Base-by-base conservation (phyloP, 106 monocot species). In the Apostasia shenzhenica region DNA sequence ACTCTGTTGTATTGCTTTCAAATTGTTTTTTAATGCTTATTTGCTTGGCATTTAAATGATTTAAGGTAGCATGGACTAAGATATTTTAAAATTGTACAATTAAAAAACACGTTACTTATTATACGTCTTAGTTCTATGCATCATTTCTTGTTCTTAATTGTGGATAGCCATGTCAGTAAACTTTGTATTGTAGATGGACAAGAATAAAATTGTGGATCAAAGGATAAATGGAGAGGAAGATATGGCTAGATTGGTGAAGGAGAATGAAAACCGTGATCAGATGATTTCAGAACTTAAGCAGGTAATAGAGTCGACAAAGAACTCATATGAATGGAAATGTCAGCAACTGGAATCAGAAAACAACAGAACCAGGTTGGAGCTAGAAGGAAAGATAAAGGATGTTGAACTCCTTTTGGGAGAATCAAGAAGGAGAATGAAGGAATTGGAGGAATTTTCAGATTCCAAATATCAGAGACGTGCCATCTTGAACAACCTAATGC, bases 151-250 rank as follows among this genome's bases (percentile, higher is more conserved):
- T 26, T 26, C 26, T 26, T 26, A 26, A 26, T 26, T 26, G 26
- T 26, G 0, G 26, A 26, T 26, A 26, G 26, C 26, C 26, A 26
- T 26, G 26, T 26, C 26, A 26, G 26, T 26, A 26, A 26, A 26
- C 26, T 26, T 26, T 26, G 26, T 26, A 26, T 26, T 79, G 67
- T 72, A 80, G 82, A 51, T 45, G 45, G 81, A 82, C 50, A 88
- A 83, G 62, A 51, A 62, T 54, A 86, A 77, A 62, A 26, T 78
- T 69, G 77, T 73, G 63, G 78, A 79, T 14, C 77, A 57, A 71
- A 82, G 81, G 58, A 87, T 81, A 59, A 41, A 77, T 8, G 78
- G 68, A n/a, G 90, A 90, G 55, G 78, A 88, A 75, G 89, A 90
- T 54, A 26, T 90, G 6, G 43, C 57, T 44, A 84, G 62, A 66